Evolutionary conservation across 2,329 filamentous ascomycete genomes (phyloP).

Genomic region (Botrytis sinoallii): DNA sequence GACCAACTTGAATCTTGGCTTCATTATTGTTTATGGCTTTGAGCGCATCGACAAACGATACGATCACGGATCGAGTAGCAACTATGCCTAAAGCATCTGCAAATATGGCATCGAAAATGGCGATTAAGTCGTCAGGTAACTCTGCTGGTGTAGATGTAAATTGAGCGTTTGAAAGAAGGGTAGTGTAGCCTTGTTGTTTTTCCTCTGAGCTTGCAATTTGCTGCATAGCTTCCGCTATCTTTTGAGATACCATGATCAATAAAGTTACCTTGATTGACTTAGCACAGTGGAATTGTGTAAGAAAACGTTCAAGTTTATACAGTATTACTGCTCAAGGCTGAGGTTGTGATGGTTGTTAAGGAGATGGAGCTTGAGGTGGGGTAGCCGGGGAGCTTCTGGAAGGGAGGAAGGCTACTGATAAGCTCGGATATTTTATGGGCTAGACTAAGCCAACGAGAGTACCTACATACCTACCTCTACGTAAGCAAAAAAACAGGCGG

Average conservation of each 20-base stretch:
- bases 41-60: conserved; percentile 63
- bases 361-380: neutral
- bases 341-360: neutral
- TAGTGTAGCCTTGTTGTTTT: conserved; percentile 47
- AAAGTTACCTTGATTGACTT: neutral
- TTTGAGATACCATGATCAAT: conserved; percentile 36
- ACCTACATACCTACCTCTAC: too few species aligned
- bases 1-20: conserved; percentile 71
- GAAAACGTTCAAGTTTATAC: neutral
- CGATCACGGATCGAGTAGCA: conserved; percentile 33
- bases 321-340: neutral
- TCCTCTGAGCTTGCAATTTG: conserved; percentile 42
- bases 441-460: neutral
- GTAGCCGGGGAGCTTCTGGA: neutral
- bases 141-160: conserved; percentile 25
- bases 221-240: conserved; percentile 46
- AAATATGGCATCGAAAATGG: conserved; percentile 37
- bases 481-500: too few species aligned
- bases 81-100: conserved; percentile 37
- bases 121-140: conserved; percentile 32
- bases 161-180: conserved; percentile 45
- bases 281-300: neutral
- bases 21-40: conserved; percentile 57
- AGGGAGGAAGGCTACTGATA: neutral
- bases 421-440: conserved; percentile 6